Base-by-base conservation (phyloP, 139 green algal species). In the Volvox reticuliferus region DNA sequence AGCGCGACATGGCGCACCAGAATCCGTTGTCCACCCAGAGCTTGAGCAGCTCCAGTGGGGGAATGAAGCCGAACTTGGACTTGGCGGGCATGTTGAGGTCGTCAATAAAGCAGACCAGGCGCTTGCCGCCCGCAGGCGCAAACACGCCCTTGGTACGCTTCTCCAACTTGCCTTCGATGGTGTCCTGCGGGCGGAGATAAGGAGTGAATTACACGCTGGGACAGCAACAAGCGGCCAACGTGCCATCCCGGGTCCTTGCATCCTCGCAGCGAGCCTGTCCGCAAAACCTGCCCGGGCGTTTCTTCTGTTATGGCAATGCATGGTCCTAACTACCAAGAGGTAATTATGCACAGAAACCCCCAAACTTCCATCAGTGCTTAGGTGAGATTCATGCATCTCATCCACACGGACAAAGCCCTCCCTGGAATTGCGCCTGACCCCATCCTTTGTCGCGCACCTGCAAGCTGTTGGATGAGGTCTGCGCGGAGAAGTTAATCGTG, bases 101-200 rank as follows among this genome's bases (percentile, higher is more conserved):
- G 30, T 98, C 96, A 68, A 97, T 95, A 91, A 96, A 97, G 90
- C 90, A 88, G 36, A 97, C 93, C 22, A 97, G 93, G 55, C 94
- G 94, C 92, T 97, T 97, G 86, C 97, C 97, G 63, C 96, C 96
- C 9, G 91, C 88, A 16, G 97, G 96, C 30, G 94, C 96, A 91
- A 97, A 98, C 55, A 98, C 95, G 71, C 96, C 97, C 93, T 98
- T 98, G 83, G 93, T 97, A n/a, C 97, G 94, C 95, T 98, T 98
- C 92, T 98, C 97, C 88, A 98, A 93, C 91, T 94, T 94, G 86
- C 97, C 96, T 91, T 98, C 97, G 89, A 98, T 97, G 1, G 96
- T 96, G 76, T 97, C 95, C 94, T 98, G 50, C 20, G 71, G 20
- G 26, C 18, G 44, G 44, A 55, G 44, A 9, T 55, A 55, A 55